Evolutionary conservation across 1,284 basidiomycete genomes (phyloP).

Genomic region (Rhizoctonia solani): DNA sequence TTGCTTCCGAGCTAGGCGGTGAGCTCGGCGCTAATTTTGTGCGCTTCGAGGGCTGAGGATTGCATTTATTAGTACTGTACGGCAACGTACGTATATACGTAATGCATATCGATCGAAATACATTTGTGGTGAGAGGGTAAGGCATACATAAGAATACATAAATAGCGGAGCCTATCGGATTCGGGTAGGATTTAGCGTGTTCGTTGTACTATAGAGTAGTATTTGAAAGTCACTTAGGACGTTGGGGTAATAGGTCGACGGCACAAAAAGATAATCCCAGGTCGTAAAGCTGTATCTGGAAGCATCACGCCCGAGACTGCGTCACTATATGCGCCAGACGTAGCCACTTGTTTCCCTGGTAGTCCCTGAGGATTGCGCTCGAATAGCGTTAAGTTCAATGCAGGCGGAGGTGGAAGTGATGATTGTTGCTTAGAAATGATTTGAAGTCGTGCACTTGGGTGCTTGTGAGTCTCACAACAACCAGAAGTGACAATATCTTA

Average conservation of each 20-base stretch:
- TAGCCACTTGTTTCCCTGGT: conserved; percentile 56
- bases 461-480: not conserved
- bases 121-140: no score
- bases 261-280: conserved; percentile 74
- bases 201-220: conserved; percentile 55
- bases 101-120: no score
- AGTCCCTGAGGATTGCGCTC: conserved; percentile 38
- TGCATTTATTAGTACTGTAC: no score
- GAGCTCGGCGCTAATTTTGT: no score
- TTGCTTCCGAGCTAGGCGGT: no score
- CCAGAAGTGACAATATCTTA: conserved; percentile 46
- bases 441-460: conserved; percentile 66
- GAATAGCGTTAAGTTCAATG: conserved; percentile 49
- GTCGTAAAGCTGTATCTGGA: conserved; percentile 53
- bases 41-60: no score
- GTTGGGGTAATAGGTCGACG: conserved; percentile 70
- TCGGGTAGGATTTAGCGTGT: conserved; percentile 11
- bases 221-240: conserved; percentile 63
- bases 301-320: conserved; percentile 70
- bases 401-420: conserved; percentile 10
- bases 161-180: not conserved
- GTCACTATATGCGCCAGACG: conserved; percentile 80
- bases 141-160: no score
- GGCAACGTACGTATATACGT: no score
- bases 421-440: conserved; percentile 48